phyloP scores from a whole-genome alignment of 1,139 yeast species.

The Magnusiomyces magnusii region DNA sequence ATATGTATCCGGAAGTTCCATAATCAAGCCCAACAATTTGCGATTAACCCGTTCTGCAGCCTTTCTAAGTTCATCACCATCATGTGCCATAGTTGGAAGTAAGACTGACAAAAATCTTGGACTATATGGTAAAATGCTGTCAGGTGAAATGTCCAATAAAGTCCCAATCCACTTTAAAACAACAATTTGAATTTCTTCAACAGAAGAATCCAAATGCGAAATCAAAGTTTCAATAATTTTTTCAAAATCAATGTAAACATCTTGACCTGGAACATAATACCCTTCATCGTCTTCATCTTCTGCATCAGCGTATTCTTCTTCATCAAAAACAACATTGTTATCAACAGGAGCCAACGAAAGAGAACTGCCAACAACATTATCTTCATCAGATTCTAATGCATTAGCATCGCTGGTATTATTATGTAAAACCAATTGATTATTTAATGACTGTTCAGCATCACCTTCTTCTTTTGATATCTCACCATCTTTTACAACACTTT shows the following conservation, averaged over 20 bases:
- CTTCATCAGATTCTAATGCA: background rate
- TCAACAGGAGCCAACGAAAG: slow-evolving; percentile 9
- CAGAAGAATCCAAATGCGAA: slow-evolving; percentile 65
- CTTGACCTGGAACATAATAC: slow-evolving; percentile 75
- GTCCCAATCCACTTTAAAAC: slow-evolving; percentile 80
- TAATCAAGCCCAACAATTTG: slow-evolving; percentile 43
- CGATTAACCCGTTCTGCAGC: slow-evolving; percentile 50
- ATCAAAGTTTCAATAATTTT: slow-evolving; percentile 73
- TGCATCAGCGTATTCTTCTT: slow-evolving; percentile 22
- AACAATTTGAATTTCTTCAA: slow-evolving; percentile 70
- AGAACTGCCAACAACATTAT: background rate
- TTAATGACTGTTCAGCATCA: background rate
- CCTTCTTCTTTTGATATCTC: background rate
- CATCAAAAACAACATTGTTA: slow-evolving; percentile 16
- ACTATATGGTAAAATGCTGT: slow-evolving; percentile 59
- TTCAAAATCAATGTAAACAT: slow-evolving; percentile 72
- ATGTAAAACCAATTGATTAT: background rate
- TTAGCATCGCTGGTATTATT: background rate
- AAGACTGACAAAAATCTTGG: slow-evolving; percentile 52
- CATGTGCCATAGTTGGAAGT: slow-evolving; percentile 49
- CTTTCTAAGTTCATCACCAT: slow-evolving; percentile 45
- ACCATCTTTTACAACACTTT: background rate
- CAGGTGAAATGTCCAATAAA: slow-evolving; percentile 66
- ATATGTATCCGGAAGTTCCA: slow-evolving; percentile 27
- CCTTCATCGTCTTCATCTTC: slow-evolving; percentile 41